phyloP scores from a whole-genome alignment of 78 protist genomes.

The Dictyostelium purpureum region DNA sequence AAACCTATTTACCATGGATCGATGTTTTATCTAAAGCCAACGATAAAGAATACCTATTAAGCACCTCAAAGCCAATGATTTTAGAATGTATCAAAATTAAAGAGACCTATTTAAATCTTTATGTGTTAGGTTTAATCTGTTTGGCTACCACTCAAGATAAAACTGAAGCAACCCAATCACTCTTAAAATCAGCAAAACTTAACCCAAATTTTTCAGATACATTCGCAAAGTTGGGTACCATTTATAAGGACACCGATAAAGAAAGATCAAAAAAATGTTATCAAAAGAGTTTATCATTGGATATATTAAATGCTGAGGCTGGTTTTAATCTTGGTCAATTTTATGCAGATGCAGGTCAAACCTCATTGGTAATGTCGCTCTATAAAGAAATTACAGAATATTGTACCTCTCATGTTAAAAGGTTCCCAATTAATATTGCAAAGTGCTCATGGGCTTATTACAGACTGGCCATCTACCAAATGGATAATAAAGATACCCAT shows the following conservation, averaged over 20 bases:
- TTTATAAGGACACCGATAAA: slow-evolving; percentile 5
- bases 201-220: slow-evolving; percentile 27
- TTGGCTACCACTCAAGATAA: neutral
- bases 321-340: slow-evolving; percentile 22
- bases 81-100: neutral
- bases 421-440: slow-evolving; percentile 30
- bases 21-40: neutral
- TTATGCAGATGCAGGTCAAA: slow-evolving; percentile 29
- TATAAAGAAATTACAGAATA: slow-evolving; percentile 47
- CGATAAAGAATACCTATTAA: neutral
- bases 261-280: slow-evolving; percentile 77
- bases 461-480: slow-evolving; percentile 71
- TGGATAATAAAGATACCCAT: slow-evolving; percentile 53
- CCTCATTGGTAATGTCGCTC: slow-evolving; percentile 7
- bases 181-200: slow-evolving; percentile 60
- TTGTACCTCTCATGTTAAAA: slow-evolving; percentile 7
- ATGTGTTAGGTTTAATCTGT: neutral
- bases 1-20: neutral
- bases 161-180: neutral
- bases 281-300: slow-evolving; percentile 69
- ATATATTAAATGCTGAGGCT: slow-evolving; percentile 59
- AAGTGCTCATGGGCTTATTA: slow-evolving; percentile 72
- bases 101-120: neutral
- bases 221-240: slow-evolving; percentile 37
- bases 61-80: neutral